Conservation (phyloP, 2,329 filamentous ascomycete species). For the Phialocephala subalpina region DNA sequence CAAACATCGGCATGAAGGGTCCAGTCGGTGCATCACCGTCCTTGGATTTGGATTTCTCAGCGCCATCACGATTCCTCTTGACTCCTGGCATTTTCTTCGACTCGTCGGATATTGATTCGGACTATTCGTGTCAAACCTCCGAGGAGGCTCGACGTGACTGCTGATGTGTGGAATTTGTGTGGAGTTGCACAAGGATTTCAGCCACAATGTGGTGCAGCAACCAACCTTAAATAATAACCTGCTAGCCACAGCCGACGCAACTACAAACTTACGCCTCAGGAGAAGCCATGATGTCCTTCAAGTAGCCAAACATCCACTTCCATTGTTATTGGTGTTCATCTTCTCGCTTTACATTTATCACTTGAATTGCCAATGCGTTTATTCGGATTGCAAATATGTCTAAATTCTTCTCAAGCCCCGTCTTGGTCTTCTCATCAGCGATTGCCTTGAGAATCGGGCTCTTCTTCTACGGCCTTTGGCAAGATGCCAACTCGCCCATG, state of each 20-base stretch:
- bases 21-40: conserved; percentile 37
- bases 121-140: conserved; percentile 1
- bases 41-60: conserved; percentile 43
- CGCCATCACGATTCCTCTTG: conserved; percentile 64
- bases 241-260: conserved; percentile 22
- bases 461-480: conserved; percentile 88
- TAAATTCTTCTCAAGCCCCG: conserved; percentile 43
- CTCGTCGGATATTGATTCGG: conserved; percentile 21
- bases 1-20: conserved; percentile 79
- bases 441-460: conserved; percentile 74
- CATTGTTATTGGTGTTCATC: background rate
- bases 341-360: background rate
- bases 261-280: background rate
- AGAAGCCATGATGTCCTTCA: background rate
- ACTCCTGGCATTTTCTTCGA: conserved; percentile 46
- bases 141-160: conserved; percentile 10
- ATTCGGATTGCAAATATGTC: conserved; percentile 23
- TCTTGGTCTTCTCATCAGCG: conserved; percentile 63
- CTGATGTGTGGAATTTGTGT: conserved; percentile 8
- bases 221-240: conserved; percentile 21
- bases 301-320: conserved; percentile 1
- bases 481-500: conserved; percentile 89
- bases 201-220: background rate
- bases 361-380: background rate
- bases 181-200: conserved; percentile 13